Conservation (phyloP, 139 green algal genomes). For the Spirogloea muscicola region DNA sequence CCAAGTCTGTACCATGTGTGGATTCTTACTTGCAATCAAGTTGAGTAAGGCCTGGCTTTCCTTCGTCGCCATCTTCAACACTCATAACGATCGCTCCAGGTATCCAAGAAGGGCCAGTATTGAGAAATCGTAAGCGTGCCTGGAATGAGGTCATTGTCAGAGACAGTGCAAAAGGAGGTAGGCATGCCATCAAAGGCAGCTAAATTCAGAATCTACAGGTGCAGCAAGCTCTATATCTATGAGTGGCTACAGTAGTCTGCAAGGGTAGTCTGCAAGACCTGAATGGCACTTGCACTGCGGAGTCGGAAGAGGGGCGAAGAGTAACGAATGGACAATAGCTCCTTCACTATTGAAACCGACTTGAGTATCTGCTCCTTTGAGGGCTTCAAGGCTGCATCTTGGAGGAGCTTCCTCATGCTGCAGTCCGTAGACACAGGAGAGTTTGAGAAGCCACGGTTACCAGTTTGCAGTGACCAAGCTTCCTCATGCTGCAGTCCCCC, state of each 20-base stretch:
- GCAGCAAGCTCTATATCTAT: background rate
- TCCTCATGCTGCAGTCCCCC: background rate
- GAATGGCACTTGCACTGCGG: constrained; percentile 44
- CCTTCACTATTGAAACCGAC: constrained; percentile 11
- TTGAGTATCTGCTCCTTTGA: constrained; percentile 21
- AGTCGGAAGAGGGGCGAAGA: constrained; percentile 75
- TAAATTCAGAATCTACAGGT: background rate
- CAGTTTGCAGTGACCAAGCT: background rate
- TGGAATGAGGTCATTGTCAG: too few species aligned
- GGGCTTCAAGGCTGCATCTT: constrained; percentile 5
- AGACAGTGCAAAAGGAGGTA: background rate
- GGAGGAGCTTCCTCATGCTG: constrained; percentile 38
- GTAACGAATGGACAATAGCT: constrained; percentile 41
- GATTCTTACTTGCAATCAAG: constrained; percentile 16
- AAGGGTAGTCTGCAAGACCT: background rate
- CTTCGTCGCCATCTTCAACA: constrained; percentile 9
- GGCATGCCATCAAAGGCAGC: background rate
- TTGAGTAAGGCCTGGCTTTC: background rate
- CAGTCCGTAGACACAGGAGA: background rate
- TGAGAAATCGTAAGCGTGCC: constrained; percentile 30
- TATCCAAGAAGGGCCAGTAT: constrained; percentile 2
- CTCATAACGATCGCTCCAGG: constrained; percentile 42
- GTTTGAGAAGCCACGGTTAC: background rate
- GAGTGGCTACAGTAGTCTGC: background rate
- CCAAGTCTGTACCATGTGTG: too few species aligned